phyloP scores from a whole-genome alignment of 1,284 basidiomycete genomes.

The Trametes sp. region DNA sequence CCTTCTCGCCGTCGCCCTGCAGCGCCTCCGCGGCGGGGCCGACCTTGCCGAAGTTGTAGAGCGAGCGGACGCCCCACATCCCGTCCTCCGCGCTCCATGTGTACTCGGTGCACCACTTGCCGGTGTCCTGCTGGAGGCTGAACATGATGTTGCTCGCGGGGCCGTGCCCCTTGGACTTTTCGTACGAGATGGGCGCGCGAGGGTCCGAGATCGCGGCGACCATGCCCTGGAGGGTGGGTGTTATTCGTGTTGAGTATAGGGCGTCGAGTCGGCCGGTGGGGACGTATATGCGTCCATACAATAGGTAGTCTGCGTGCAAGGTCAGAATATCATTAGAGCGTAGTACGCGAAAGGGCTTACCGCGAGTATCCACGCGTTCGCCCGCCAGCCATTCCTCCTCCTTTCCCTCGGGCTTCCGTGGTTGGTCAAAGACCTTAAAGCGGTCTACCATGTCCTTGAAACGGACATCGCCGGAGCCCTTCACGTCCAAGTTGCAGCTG shows the following conservation, averaged over 20 bases:
- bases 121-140: conserved; percentile 91
- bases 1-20: conserved; percentile 44
- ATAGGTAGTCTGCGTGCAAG: conserved; percentile 73
- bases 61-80: conserved; percentile 90
- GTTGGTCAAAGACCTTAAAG: conserved; percentile 83
- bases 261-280: conserved; percentile 91
- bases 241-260: conserved; percentile 84
- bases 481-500: conserved; percentile 80
- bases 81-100: conserved; percentile 94
- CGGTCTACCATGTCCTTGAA: conserved; percentile 91
- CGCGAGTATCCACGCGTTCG: conserved; percentile 76
- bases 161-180: conserved; percentile 46
- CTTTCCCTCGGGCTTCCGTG: conserved; percentile 75
- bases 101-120: conserved; percentile 94
- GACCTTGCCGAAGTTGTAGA: conserved; percentile 90
- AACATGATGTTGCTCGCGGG: conserved; percentile 83
- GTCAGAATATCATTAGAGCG: conserved; percentile 19
- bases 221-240: conserved; percentile 73
- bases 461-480: conserved; percentile 74
- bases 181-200: conserved; percentile 54
- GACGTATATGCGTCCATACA: conserved; percentile 93
- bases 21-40: conserved; percentile 42
- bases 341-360: conserved; percentile 51
- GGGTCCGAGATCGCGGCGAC: conserved; percentile 82
- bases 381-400: conserved; percentile 85